A percentile compares a stretch with the other conserved stretches of the same genome.
These are phyloP conservation scores for Pseudoscleropodium purum DNA, from an alignment of 225 moss, liverwort and hornwort genomes.

Conservation along the genomic window DNA sequence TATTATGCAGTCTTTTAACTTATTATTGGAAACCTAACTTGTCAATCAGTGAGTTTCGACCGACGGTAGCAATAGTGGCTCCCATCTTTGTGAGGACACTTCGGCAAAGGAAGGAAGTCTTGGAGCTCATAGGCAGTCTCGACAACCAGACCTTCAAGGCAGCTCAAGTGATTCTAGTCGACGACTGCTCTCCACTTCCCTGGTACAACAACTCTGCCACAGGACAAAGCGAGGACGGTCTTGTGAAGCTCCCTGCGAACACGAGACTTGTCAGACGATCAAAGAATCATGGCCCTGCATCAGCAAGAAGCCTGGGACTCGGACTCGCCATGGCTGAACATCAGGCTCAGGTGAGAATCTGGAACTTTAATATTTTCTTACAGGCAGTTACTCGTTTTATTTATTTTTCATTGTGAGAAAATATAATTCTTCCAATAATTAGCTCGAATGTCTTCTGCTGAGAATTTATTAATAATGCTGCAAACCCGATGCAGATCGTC, in stretches of 20 bases:
- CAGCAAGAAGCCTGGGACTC: constrained; percentile 44
- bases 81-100: constrained; percentile 39
- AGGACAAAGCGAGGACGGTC: constrained; percentile 15
- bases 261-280: constrained; percentile 27
- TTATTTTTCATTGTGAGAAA: neutral
- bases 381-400: neutral
- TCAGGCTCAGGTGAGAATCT: constrained; percentile 30
- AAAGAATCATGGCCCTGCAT: constrained; percentile 48
- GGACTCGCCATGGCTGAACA: constrained; percentile 38
- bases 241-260: constrained; percentile 32
- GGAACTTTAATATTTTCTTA: neutral
- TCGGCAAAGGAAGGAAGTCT: constrained; percentile 41
- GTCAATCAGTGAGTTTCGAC: constrained; percentile 42
- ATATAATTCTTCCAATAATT: neutral
- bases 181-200: constrained; percentile 45
- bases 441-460: neutral
- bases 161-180: constrained; percentile 38
- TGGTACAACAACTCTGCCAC: constrained; percentile 33
- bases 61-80: constrained; percentile 37
- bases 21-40: neutral
- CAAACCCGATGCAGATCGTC: constrained; percentile 17
- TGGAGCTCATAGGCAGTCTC: constrained; percentile 40
- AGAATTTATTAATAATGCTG: neutral
- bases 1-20: neutral
- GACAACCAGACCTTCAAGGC: constrained; percentile 39